Base-by-base conservation (phyloP, 441 rosid genomes). In the Syzygium malaccense region DNA sequence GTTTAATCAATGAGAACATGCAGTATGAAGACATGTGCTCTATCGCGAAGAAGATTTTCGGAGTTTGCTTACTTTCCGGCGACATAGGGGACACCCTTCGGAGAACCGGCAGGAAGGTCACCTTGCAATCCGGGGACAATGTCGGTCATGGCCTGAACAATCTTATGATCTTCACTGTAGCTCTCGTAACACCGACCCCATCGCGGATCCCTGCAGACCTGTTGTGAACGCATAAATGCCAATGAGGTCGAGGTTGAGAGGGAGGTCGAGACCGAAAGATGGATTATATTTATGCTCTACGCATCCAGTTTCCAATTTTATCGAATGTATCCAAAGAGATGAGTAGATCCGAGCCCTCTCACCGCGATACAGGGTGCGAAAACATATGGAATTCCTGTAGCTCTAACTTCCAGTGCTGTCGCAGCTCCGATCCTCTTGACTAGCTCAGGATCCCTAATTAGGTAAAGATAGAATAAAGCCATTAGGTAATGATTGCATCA, bases 181-280 rank as follows among this genome's bases (percentile, higher is more conserved):
- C 96, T 95, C 88, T 95, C 94, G 9, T 93, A 95, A 91, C 96
- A 95, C 48, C 97, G 88, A 8, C 98, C 96, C 97, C 96, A 96
- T 91, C 96, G 93, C 14, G 96, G 97, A 91, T 96, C 96, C 89
- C 98, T 92, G 79, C 96, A 95, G 11, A 95, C 97, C 97, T 95
- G 90, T 55, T 53, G 48, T 45, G 48, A 25, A 85, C 6, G 6
- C 41, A 86, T 5, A 37, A 71, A 71, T 71, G 49, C 80, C 49
- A 7, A 37, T 11, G 6, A 71, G 80, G 9, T 20, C 2, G 49
- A 71, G 4, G 49, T 20, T 5, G 28, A 20, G 80, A 58, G 48
- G 48, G 48, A 45, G 9, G 48, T 45, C 48, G 48, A 45, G 48
- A 13, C 28, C 26, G 85, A 18, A 25, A 20, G 49, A 9, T 17